Evolutionary conservation across 768 basidiomycete species (phyloP), one percentile per base, ranked within the genome.

Genomic region (Melanogaster broomeanus): DNA sequence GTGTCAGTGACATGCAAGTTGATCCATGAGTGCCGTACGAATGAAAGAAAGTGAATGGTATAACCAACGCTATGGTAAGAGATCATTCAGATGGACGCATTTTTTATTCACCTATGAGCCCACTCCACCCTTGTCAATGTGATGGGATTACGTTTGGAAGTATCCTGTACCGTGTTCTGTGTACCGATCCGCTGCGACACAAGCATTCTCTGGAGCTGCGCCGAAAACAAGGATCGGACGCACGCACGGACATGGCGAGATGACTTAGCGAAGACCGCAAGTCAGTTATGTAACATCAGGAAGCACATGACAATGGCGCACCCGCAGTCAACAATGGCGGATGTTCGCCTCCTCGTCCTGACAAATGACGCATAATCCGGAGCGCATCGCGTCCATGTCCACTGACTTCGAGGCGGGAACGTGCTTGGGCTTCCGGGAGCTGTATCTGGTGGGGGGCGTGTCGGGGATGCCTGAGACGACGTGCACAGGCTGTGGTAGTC

Each of bases 321-420:
- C 87, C 94, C 94, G 81, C 94, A 97, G 69, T 97, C 94, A 12
- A 96, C 88, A 48, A 93, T 84, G 2, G 93, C 94, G 51, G n/a
- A 97, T 90, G 58, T 89, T 93, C 0, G 94, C 93, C 57, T 96
- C 93, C 52, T 93, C 90, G 55, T 97, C 94, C 63, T 95, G 93
- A 63, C 94, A 97, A 10, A 97, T 81, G 0, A 96, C 90, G 65
- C 94, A 97, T 5, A 94, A 69, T 2, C 94, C 93, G 9, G 81
- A 79, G 21, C 85, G 79, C 55, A 91, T 89, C 12, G 79, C 46
- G n/a, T n/a, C n/a, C n/a, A n/a, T n/a, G 18, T 12, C 55, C 35
- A 53, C 25, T 18, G 48, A 45, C 24, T 51, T 61, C 30, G 46
- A 61, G 35, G 44, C 46, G 37, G 8, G 50, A 68, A 63, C 61